These are phyloP conservation scores for Boletus calvinii DNA, from an alignment of 1,284 basidiomycete genomes.

Conservation along the genomic window DNA sequence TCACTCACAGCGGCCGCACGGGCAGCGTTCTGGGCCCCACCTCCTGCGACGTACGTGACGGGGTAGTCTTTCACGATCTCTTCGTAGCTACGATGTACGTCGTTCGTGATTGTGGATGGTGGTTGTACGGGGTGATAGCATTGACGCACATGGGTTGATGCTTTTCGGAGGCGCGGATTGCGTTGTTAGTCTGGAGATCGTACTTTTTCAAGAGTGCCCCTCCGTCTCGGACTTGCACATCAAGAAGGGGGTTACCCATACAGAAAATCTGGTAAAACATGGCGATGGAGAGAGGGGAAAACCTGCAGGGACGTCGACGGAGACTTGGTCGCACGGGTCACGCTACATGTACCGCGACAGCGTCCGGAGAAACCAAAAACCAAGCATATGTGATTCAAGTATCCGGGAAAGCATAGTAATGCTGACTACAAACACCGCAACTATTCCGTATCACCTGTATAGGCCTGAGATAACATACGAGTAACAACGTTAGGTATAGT, in stretches of 20 bases:
- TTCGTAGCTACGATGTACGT: constrained; percentile 64
- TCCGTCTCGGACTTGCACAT: constrained; percentile 85
- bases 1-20: constrained; percentile 92
- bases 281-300: constrained; percentile 11
- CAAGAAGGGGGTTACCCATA: constrained; percentile 88
- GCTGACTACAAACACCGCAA: background rate
- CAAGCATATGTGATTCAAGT: background rate
- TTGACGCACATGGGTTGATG: constrained; percentile 74
- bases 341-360: background rate
- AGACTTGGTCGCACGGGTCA: constrained; percentile 2
- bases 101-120: background rate
- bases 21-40: constrained; percentile 95
- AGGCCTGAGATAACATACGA: constrained; percentile 23
- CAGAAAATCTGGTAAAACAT: constrained; percentile 62
- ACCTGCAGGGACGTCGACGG: constrained; percentile 8
- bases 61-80: constrained; percentile 80
- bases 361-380: background rate
- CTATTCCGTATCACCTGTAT: constrained; percentile 1
- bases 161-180: constrained; percentile 91
- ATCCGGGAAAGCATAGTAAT: too few species aligned
- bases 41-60: constrained; percentile 93
- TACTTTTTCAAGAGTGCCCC: constrained; percentile 90
- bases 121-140: background rate
- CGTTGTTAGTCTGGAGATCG: constrained; percentile 91
- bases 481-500: constrained; percentile 20